Base-by-base conservation (phyloP, 2,329 filamentous ascomycete genomes). In the Thermoascus crustaceus region DNA sequence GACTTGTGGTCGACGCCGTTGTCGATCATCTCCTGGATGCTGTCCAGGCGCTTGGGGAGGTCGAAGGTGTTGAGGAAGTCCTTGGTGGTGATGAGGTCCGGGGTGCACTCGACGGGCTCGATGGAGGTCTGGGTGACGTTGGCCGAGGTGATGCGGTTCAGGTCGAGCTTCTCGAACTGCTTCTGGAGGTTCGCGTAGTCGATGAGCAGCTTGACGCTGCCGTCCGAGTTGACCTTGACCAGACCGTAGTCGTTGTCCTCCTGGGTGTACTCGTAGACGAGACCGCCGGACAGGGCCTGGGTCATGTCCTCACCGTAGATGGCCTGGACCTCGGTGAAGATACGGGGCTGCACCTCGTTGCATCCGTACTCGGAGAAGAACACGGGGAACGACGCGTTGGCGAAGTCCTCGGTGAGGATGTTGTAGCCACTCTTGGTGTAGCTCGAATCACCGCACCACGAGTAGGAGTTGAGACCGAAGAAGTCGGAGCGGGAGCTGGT, bases 31-130 rank as follows among this genome's bases (percentile, higher is more conserved):
- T 74, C 69, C 41, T 79, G 69, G 24, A 78, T 80, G 45, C 79
- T 82, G 3, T 73, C 67, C 8, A 86, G 86, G 4, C 76, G 69
- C 3, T 53, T 63, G 31, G 82, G 88, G 38, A 94, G 67, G 30
- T 79, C 80, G 67, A 94, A 96, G 69, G 85, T 82, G 58, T 67
- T 79, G 61, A 73, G 75, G 69, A 94, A 94, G 42, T 71, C 73
- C 21, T 48, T 43, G 40, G 72, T 64, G 44, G 69, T 72, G 63
- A 95, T 88, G 35, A 94, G 68, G 41, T 67, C 72, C 20, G 69
- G 40, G 43, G 65, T 66, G 69, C 89, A 95, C 38, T 62, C 68
- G 21, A 83, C 80, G 3, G 83, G 61, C 23, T 67, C 62, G 40
- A 74, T 64, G 21, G 63, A 58, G 19, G 71, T 72, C 40, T 70